Base-by-base conservation (phyloP, 495 filamentous ascomycete genomes). In the Trichoderma asperelloides region DNA sequence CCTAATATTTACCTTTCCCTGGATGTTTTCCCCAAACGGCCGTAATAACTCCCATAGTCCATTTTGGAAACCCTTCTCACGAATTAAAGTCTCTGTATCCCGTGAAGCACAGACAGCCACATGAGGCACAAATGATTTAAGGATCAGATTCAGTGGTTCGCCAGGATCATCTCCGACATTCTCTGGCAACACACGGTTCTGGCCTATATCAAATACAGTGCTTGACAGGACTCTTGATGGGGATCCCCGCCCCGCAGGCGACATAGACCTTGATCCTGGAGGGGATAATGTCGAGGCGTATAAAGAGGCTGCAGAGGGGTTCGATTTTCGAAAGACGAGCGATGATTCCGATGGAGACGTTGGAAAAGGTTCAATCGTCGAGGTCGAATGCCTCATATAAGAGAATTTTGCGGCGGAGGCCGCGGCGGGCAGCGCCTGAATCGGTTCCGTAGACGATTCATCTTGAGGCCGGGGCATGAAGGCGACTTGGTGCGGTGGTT, bases 1-100 rank as follows among this genome's bases (percentile, higher is more conserved):
- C 66, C 96, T 82, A 47, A 98, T 88, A 21, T 89, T 90, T 40
- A 98, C 89, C 74, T 93, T 95, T 28, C 95, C 95, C 41, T 88
- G 85, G 0, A 98, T 81, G 45, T 82, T 84, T 75, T 98, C 95
- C n/a, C 94, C 95, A 78, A 93, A 98, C 5, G 94, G 93, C 62
- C 93, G 81, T 41, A 98, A 77, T 65, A 98, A 77, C 73, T 93
- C 90, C 80, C 90, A 87, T 62, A 98, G 83, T 0, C 93, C 93
- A 23, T 84, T 85, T 25, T 81, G 74, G 69, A 98, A 93, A 21
- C 95, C 95, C 79, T 98, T 98, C 68, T 91, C 88, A 65, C 80
- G 82, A 41, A 91, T 84, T 64, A 98, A 74, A 47, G 89, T 83
- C 71, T 98, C 88, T 12, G 91, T 93, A 71, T 97, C 96, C 21